phyloP scores from a whole-genome alignment of 176 grass and related monocot genomes.

The Ensete glaucum region DNA sequence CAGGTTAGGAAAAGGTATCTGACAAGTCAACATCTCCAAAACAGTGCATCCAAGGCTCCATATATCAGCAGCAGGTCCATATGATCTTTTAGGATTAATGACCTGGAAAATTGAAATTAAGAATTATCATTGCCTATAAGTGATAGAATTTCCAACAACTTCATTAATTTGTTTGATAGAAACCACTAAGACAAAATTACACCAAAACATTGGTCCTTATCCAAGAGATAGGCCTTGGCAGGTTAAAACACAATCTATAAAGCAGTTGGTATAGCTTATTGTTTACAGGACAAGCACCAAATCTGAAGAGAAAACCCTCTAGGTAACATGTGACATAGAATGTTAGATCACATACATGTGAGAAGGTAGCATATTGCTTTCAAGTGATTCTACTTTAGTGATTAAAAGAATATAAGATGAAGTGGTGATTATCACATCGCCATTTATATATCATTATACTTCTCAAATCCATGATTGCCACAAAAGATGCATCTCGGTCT shows the following conservation, averaged over 20 bases:
- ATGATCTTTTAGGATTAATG: conserved; percentile 42
- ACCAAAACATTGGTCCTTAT: too few species aligned
- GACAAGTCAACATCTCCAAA: conserved; percentile 57
- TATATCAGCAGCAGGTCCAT: conserved; percentile 71
- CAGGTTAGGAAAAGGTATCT: conserved; percentile 50
- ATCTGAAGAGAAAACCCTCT: background rate
- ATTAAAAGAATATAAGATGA: background rate
- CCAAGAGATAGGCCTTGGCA: too few species aligned
- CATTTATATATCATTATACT: background rate
- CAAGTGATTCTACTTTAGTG: background rate
- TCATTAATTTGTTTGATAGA: background rate
- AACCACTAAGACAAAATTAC: background rate
- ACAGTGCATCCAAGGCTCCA: conserved; percentile 75
- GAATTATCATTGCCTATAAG: background rate
- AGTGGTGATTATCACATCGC: background rate
- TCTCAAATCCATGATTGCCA: background rate
- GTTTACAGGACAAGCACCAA: background rate
- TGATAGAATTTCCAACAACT: background rate
- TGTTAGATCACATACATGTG: background rate
- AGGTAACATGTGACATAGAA: background rate
- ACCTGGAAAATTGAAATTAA: conserved; percentile 40
- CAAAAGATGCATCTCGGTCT: background rate
- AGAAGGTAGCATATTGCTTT: background rate
- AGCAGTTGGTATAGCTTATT: too few species aligned
- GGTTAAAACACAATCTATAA: too few species aligned